Base-by-base conservation (phyloP, 2,329 filamentous ascomycete species). In the Botryotinia convoluta region DNA sequence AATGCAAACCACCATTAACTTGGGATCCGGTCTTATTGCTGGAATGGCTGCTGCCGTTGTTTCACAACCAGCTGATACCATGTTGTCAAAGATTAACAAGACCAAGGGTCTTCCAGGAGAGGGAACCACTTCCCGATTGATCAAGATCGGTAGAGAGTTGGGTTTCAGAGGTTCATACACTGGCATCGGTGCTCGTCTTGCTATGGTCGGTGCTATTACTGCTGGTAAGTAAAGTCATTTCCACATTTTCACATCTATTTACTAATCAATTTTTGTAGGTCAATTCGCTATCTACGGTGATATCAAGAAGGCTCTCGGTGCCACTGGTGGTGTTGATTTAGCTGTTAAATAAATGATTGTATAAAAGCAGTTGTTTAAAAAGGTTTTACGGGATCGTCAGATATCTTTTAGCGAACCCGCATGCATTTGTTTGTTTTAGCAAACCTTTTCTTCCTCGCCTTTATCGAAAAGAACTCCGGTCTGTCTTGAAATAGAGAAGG, bases 21-120 rank as follows among this genome's bases (percentile, higher is more conserved):
- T 97, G 79, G 89, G 89, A 75, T 91, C 91, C 80, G 91, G 91
- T 90, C 87, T 93, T 76, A 86, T 93, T 79, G 91, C 91, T 80
- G 89, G 93, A 92, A 94, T 97, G 86, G 93, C 93, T 80, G 93
- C 93, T 80, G 93, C 93, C 82, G 83, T 95, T 80, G 89, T 97
- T 83, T 97, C 93, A 76, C 93, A 97, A 87, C 93, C 93, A 79
- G 93, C 93, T 83, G 93, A 97, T 84, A 97, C 93, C 82, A 97
- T 97, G 93, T 91, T 97, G 77, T 92, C 89, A 86, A 96, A 95
- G 90, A 96, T 97, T 88, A 97, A 97, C 92, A 96, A 96, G 92
- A 93, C 92, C 85, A 91, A 93, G 87, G 93, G 93, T 85, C 87
- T 90, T 75, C 93, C 93, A 78, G 93, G 93, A 87, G 93, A 97